Base-by-base conservation (phyloP, 371 early-diverging fungal genomes). In the Entomophthora muscae region DNA sequence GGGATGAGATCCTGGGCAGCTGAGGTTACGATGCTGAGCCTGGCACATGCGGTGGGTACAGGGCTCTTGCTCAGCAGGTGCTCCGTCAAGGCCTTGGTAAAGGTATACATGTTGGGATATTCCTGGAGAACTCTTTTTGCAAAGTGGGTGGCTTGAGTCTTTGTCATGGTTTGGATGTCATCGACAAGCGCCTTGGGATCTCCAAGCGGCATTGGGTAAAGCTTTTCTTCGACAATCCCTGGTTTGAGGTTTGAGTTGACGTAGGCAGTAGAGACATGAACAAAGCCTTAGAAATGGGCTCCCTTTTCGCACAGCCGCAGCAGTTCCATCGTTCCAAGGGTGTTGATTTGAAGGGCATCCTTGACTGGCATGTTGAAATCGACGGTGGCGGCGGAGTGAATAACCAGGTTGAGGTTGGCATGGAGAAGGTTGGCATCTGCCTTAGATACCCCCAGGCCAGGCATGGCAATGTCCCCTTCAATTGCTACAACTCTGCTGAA, bases 21-120 rank as follows among this genome's bases (percentile, higher is more conserved):
- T 1, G 79, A 77, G 13, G 80, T 77, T 28, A 82, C 73, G 51
- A 78, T n/a, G n/a, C 75, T n/a, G n/a, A n/a, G n/a, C n/a, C n/a
- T n/a, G n/a, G n/a, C n/a, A n/a, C n/a, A n/a, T n/a, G n/a, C n/a
- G 0, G 75, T 72, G 10, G 75, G 68, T 64, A 70, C 66, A 29
- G 75, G 73, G 30, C 78, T 70, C 12, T 73, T 72, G 1, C 70
- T 66, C 51, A 82, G 64, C 32, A 80, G 31, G 65, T 80, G 79
- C 51, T 82, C 83, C 5, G 79, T 70, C 32, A 82, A 58, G 0
- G 78, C 71, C 56, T 82, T 82, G 3, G 80, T 75, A 61, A 78
- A 78, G 0, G 77, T 67, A 61, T 80, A 78, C 0, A 72, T 72
- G 58, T 78, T 80, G 51, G n/a, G n/a, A n/a, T n/a, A n/a, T n/a